Percentiles rank a stretch among this genome's conserved stretches.
phyloP scores from a whole-genome alignment of 176 grass and related monocot species.

The Juncus inflexus region DNA sequence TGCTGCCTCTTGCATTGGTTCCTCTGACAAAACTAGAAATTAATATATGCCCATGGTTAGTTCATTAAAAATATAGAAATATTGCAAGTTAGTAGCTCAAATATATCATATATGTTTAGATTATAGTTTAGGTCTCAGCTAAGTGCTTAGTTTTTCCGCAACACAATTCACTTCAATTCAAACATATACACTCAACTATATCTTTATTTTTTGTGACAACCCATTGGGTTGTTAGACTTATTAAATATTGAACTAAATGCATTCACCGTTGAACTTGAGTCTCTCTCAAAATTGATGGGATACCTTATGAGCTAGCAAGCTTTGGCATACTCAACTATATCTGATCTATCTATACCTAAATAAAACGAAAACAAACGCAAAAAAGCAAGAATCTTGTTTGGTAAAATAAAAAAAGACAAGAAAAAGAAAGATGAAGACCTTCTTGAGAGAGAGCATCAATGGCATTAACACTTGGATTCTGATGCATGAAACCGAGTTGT shows the following conservation, averaged over 20 bases:
- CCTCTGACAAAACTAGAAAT: conserved; percentile 50
- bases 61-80: background rate
- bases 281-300: conserved; percentile 10
- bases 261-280: no score
- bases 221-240: no score
- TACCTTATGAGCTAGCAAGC: background rate
- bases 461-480: conserved; percentile 36
- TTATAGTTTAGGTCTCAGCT: background rate
- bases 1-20: conserved; percentile 30
- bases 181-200: no score
- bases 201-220: no score
- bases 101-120: background rate
- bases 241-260: no score
- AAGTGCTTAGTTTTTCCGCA: background rate
- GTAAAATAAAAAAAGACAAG: background rate
- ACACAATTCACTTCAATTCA: no score
- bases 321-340: background rate
- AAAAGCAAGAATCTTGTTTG: background rate
- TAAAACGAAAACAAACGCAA: background rate
- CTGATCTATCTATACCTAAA: background rate
- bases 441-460: conserved; percentile 70
- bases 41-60: background rate
- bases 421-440: conserved; percentile 31
- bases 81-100: background rate
- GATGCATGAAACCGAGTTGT: conserved; percentile 20